Percentiles rank a stretch among this genome's conserved stretches.
Conservation (phyloP, 345 rosid genomes). For the Hevea brasiliensis region DNA sequence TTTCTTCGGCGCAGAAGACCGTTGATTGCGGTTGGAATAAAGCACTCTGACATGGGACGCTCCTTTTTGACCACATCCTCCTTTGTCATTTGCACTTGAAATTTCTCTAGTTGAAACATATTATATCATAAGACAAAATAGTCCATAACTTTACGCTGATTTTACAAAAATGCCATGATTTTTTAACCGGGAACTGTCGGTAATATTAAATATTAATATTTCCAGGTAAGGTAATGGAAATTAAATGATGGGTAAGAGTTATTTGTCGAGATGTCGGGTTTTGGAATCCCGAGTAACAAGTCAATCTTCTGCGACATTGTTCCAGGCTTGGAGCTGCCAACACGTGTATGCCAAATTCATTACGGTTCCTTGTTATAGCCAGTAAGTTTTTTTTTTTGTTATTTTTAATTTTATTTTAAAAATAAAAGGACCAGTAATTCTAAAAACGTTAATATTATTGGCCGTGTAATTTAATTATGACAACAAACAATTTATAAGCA, state of each 20-base stretch:
- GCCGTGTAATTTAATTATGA: too few species aligned
- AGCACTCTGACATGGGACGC: conserved; percentile 55
- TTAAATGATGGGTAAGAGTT: too few species aligned
- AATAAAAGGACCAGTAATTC: too few species aligned
- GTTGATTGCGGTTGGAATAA: conserved; percentile 97
- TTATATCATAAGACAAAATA: not conserved
- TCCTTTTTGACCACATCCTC: conserved; percentile 53
- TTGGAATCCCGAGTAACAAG: too few species aligned
- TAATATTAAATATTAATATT: conserved; percentile 21
- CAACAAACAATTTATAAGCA: not conserved
- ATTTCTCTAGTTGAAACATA: not conserved
- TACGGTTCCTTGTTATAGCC: too few species aligned
- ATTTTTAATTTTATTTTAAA: too few species aligned
- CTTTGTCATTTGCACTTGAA: conserved; percentile 37
- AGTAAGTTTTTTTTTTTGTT: too few species aligned
- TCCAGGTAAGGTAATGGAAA: conserved; percentile 16
- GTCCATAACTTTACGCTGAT: not conserved
- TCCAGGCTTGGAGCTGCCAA: too few species aligned
- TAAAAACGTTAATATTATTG: too few species aligned
- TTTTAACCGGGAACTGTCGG: conserved; percentile 47
- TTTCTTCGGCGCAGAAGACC: conserved; percentile 63
- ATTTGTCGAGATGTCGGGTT: too few species aligned
- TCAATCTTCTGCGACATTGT: too few species aligned
- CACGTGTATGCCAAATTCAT: too few species aligned
- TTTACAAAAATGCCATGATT: conserved; percentile 16